Base-by-base conservation (phyloP, 2,329 filamentous ascomycete genomes). In the Neopestalotiopsis clavispora region DNA sequence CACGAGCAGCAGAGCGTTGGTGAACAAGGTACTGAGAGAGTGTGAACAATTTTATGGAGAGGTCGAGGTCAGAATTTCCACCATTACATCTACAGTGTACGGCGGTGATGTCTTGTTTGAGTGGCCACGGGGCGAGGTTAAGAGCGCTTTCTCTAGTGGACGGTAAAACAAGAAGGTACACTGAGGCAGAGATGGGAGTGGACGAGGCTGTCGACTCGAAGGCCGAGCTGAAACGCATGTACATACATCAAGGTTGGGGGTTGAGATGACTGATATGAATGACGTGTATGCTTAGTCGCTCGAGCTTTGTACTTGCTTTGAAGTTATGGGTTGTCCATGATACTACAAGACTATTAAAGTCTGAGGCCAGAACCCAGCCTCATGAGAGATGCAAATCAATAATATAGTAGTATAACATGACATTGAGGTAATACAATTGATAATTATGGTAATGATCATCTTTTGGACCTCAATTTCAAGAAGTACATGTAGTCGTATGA, bases 61-160 rank as follows among this genome's bases (percentile, higher is more conserved):
- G 30, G 87, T 91, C 63, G 89, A 91, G 78, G 81, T 85, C 74
- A 83, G 90, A 65, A 88, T 92, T 73, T 84, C 85, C 57, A 84
- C 82, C 65, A 83, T 91, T 71, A 89, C 87, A 60, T 86, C 88
- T 28, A 86, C 89, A 73, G 86, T 91, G 32, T 91, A 91, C 73
- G 86, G 89, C 59, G 89, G 90, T 9, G 89, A 91, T 75, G 85
- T 90, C 56, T 76, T 89, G 71, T 90, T 89, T 73, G 90, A 91
- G 78, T 91, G 89, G 89, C 89, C 89, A n/a, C 82, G 88, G 69
- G 81, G 82, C 14, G 90, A 91, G 74, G 88, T 91, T 57, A 89
- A 89, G 81, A 81, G 82, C 67, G 88, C 88, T 17, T 91, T 91
- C 59, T 65, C 69, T 30, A 59, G 58, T 6, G 63, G 69, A 6